Conservation (phyloP, 108 stramenopile genomes). For the Nitzschia sp. region DNA sequence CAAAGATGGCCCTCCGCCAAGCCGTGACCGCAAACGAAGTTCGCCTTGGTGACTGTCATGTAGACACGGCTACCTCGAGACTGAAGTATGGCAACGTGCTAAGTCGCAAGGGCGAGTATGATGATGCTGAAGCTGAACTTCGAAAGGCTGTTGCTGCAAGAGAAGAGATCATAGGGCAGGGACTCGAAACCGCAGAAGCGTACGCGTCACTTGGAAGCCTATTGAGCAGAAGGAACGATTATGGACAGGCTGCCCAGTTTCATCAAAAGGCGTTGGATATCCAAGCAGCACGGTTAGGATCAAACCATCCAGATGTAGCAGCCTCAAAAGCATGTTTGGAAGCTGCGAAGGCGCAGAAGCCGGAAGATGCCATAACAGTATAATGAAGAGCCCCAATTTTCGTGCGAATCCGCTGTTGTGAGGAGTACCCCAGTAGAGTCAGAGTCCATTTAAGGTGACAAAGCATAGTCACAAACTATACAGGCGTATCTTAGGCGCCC, state of each 20-base stretch:
- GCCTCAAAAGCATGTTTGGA: slow-evolving; percentile 10
- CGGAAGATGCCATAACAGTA: slow-evolving; percentile 20
- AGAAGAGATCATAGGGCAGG: slow-evolving; percentile 16
- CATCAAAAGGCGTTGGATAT: slow-evolving; percentile 35
- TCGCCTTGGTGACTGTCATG: slow-evolving; percentile 22
- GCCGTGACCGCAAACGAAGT: slow-evolving; percentile 10
- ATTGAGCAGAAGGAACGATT: slow-evolving; percentile 19
- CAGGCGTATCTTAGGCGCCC: too few relatives aligned
- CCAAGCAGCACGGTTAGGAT: slow-evolving; percentile 15
- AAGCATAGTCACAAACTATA: too few relatives aligned
- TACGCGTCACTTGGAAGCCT: slow-evolving; percentile 26
- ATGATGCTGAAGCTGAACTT: slow-evolving; percentile 30
- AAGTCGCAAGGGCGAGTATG: slow-evolving; percentile 10
- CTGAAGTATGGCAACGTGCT: slow-evolving; percentile 17
- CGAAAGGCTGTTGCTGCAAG: slow-evolving; percentile 27
- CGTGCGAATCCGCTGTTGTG: not conserved
- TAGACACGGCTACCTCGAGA: slow-evolving; percentile 14
- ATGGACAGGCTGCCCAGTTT: slow-evolving; percentile 14
- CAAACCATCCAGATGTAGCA: slow-evolving; percentile 22
- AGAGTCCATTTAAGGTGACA: too few relatives aligned
- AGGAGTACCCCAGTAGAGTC: too few relatives aligned
- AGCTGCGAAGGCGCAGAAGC: not conserved
- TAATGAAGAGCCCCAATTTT: not conserved
- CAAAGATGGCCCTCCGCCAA: slow-evolving; percentile 28
- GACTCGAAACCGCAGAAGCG: slow-evolving; percentile 28